Evolutionary conservation across 805 yeast genomes (phyloP).

Genomic region (Wickerhamomyces chaumierensis): DNA sequence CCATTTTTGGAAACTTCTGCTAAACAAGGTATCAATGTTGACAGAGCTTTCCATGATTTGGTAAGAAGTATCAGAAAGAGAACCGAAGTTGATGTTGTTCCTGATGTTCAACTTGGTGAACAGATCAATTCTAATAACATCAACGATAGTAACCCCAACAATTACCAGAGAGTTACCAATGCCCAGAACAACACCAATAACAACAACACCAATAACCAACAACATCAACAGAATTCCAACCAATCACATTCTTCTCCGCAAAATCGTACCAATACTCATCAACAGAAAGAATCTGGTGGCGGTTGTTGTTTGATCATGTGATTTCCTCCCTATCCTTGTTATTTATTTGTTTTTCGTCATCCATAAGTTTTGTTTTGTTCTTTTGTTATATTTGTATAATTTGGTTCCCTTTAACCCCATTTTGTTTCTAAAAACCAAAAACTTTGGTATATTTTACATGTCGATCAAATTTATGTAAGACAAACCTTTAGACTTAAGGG

Average conservation of each 20-base stretch:
- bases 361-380: background rate
- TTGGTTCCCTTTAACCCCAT: no score
- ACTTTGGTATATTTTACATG: no score
- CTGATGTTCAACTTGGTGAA: background rate
- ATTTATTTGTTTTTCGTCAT: background rate
- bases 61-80: slow-evolving; percentile 41
- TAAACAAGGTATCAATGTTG: slow-evolving; percentile 82
- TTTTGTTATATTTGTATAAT: background rate
- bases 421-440: no score
- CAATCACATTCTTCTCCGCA: no score
- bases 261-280: background rate
- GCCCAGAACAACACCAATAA: slow-evolving; percentile 1
- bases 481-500: no score
- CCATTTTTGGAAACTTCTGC: slow-evolving; percentile 90
- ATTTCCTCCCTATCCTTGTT: background rate
- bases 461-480: no score
- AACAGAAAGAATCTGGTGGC: slow-evolving; percentile 20
- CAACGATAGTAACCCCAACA: background rate
- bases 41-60: slow-evolving; percentile 65
- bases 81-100: slow-evolving; percentile 4
- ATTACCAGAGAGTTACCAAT: background rate
- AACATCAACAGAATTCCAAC: slow-evolving; percentile 1
- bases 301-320: slow-evolving; percentile 25
- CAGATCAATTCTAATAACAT: background rate
- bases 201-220: background rate